phyloP scores from a whole-genome alignment of 108 stramenopile genomes.

The Skeletonema costatum region DNA sequence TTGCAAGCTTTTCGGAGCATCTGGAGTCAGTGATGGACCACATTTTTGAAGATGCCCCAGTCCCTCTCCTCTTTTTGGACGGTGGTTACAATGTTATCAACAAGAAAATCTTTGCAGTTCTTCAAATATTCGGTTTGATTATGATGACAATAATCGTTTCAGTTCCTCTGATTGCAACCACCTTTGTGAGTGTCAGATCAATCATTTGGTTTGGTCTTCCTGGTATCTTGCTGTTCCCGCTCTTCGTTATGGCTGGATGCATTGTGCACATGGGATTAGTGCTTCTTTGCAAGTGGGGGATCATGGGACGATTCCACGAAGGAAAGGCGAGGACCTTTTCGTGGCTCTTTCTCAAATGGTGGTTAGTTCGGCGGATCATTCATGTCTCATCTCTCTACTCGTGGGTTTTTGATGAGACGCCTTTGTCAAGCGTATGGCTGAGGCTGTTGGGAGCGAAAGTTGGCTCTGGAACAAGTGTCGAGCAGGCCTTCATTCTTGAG shows the following conservation, averaged over 20 bases:
- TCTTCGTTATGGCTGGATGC: constrained; percentile 11
- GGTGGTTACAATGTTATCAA: too few species aligned
- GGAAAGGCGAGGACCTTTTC: constrained; percentile 13
- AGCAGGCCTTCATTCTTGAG: too few species aligned
- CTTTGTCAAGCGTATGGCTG: constrained; percentile 6
- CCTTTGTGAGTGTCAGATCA: constrained; percentile 8
- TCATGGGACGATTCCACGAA: constrained; percentile 4
- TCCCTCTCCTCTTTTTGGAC: too few species aligned
- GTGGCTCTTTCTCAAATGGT: background rate
- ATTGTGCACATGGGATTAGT: constrained; percentile 18
- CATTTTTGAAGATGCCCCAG: too few species aligned
- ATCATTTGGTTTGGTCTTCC: constrained; percentile 14
- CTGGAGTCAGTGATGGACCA: too few species aligned
- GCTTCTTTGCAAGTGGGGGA: constrained; percentile 10
- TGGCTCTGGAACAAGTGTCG: background rate
- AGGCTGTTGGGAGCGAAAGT: constrained; percentile 9
- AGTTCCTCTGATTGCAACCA: constrained; percentile 10
- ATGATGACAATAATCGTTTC: constrained; percentile 16
- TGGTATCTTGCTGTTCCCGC: constrained; percentile 11
- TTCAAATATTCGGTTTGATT: background rate
- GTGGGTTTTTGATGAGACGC: constrained; percentile 23
- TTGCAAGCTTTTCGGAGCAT: background rate
- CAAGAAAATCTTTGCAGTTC: too few species aligned
- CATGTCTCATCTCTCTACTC: constrained; percentile 8
- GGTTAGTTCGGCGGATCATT: constrained; percentile 10